Evolutionary conservation across 352 stramenopile genomes (phyloP), one percentile per base, ranked within the genome.

Genomic region (Phytophthora agathidicida): DNA sequence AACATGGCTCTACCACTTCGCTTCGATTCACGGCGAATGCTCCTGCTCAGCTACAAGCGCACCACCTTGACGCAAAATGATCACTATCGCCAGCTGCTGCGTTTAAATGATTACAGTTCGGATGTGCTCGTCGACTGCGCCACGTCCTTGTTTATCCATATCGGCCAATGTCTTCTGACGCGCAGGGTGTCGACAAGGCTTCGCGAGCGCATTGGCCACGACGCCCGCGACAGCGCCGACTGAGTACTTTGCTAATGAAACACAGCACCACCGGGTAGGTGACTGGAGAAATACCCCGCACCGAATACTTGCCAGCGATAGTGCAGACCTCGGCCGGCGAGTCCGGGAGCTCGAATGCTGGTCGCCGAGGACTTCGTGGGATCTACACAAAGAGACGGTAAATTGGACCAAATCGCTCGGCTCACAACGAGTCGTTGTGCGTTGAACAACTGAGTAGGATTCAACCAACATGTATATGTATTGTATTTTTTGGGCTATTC

Each of bases 71-170:
- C 28, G 31, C n/a, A 30, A 66, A 43, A 41, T 33, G 32, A 49
- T 65, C 47, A 43, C 26, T 19, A 3, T 9, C n/a, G n/a, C 48
- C 31, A 54, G 45, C 26, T 58, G 45, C 33, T 51, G 26, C 13
- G 17, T 8, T n/a, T 28, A 8, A 3, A 53, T 50, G 58, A 66
- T 60, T 24, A 26, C n/a, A 38, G 5, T 55, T 39, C 33, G 35
- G 59, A 68, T 68, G 22, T 68, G 59, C 19, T 53, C 31, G 28
- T 39, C n/a, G 28, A 46, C 52, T 17, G n/a, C 35, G 39, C 48
- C 47, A 32, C 32, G 57, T 47, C 48, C 2, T 53, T 65, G 57
- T 60, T 60, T 60, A 35, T 31, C 23, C 31, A 20, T 51, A 38
- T 61, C 50, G 38, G 9, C n/a, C 3, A 38, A 7, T 52, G 23